A percentile compares a stretch with the other conserved stretches of the same genome.
Conservation (phyloP, 257 asterid genomes). For the Jacaranda copaia region DNA sequence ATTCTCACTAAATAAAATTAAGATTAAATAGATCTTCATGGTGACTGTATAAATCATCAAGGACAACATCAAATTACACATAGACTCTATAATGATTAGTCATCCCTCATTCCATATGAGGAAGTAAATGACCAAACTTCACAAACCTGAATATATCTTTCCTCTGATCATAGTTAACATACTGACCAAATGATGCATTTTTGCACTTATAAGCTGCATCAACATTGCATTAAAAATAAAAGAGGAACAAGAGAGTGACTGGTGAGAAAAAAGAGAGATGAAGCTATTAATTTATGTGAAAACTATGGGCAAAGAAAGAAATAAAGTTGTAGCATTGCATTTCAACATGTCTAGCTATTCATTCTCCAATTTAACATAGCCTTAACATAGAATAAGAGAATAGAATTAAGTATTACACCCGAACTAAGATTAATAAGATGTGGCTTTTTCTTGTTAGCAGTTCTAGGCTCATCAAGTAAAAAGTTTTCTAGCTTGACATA, state of each 20-base stretch:
- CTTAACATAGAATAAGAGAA: conserved; percentile 25
- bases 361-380: conserved; percentile 14
- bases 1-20: no score
- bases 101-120: conserved; percentile 11
- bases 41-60: no score
- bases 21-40: no score
- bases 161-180: conserved; percentile 98
- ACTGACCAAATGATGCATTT: conserved; percentile 92
- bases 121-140: conserved; percentile 28
- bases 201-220: conserved; percentile 88
- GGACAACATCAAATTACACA: no score
- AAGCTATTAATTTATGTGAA: conserved; percentile 22
- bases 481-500: conserved; percentile 99
- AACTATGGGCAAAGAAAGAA: neutral
- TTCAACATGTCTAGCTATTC: conserved; percentile 1
- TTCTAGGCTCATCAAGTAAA: conserved; percentile 91
- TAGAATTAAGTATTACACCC: conserved; percentile 55
- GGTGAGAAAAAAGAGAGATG: conserved; percentile 19
- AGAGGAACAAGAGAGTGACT: neutral
- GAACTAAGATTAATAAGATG: conserved; percentile 97
- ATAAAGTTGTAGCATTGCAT: neutral
- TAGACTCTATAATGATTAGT: neutral
- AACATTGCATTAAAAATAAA: neutral
- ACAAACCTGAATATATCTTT: conserved; percentile 96
- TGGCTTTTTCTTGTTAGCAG: conserved; percentile 87